Evolutionary conservation across 1,284 basidiomycete genomes (phyloP), one percentile per base, ranked within the genome.

Genomic region (Melampsora occidentalis): DNA sequence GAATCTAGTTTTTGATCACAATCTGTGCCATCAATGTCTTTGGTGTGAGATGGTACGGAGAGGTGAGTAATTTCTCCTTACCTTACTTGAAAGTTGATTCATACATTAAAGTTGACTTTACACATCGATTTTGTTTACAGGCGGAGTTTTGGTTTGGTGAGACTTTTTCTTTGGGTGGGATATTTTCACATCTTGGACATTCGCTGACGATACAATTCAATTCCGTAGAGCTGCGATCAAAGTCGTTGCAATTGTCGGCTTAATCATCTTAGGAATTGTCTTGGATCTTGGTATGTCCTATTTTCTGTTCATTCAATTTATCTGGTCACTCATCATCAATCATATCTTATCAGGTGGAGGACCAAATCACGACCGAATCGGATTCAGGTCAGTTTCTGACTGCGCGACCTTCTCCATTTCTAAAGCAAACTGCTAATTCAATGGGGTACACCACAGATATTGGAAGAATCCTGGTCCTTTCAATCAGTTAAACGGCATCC

Each of bases 251-350:
- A 89, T 90, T 3, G 31, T 53, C 2, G 31, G 53, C 31, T 35
- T 78, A 46, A 87, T 91, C 78, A 81, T 91, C 69, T 84, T 86
- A 72, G 89, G 89, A 70, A 84, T 91, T 66, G 83, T 91, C 77
- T 86, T 92, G 71, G 89, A 90, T 80, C 86, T 90, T 22, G 90
- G 90, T 71, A 90, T 90, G 78, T 90, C 87, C 2, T 89, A 89
- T 0, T 28, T n/a, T 25, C 20, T 59, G 39, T 49, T 9, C 14
- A 5, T n/a, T 12, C 25, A 22, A 2, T 28, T 14, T 57, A 14
- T 68, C 7, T 20, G 25, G n/a, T 25, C 20, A 18, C 22, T 71
- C 63, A 87, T 90, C 78, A 81, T 91, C 67, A 84, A 86, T 75
- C 89, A 89, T 71, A 84, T 91, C 63, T 91, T 71, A 89, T 90